phyloP scores from a whole-genome alignment of 345 rosid species.

The Eucalyptus victrix region DNA sequence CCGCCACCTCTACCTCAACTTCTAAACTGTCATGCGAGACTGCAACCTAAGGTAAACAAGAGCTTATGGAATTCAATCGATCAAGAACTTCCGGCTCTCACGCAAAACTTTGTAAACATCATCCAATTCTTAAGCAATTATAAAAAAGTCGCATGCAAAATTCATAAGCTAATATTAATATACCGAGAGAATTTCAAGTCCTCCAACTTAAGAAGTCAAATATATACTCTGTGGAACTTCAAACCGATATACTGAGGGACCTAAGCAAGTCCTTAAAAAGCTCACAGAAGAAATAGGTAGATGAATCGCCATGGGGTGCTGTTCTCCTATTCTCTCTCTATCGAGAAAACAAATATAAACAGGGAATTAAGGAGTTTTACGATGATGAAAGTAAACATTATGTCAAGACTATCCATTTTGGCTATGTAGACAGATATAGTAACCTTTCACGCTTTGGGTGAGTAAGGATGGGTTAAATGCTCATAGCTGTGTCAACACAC shows the following conservation, averaged over 20 bases:
- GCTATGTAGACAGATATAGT: rapidly evolving
- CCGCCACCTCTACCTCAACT: background rate
- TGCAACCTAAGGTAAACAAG: background rate
- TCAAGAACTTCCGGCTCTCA: background rate
- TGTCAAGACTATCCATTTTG: rapidly evolving
- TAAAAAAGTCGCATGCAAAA: background rate
- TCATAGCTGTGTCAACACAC: rapidly evolving
- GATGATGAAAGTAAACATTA: rapidly evolving
- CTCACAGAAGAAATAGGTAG: rapidly evolving
- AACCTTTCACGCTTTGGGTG: rapidly evolving
- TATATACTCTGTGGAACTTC: no score
- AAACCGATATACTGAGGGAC: rapidly evolving
- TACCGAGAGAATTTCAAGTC: rapidly evolving
- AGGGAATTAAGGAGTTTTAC: rapidly evolving
- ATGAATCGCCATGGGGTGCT: rapidly evolving
- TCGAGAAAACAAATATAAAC: rapidly evolving
- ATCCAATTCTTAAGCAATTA: background rate
- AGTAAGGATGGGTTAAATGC: rapidly evolving
- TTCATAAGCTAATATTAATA: background rate
- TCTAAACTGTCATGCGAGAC: background rate
- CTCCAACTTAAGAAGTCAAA: background rate
- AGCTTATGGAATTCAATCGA: background rate
- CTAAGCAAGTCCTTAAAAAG: rapidly evolving
- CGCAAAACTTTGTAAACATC: background rate
- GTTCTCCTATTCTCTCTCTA: rapidly evolving